phyloP scores from a whole-genome alignment of 1,139 yeast species.

The Debaryomycetaceae sp. region DNA sequence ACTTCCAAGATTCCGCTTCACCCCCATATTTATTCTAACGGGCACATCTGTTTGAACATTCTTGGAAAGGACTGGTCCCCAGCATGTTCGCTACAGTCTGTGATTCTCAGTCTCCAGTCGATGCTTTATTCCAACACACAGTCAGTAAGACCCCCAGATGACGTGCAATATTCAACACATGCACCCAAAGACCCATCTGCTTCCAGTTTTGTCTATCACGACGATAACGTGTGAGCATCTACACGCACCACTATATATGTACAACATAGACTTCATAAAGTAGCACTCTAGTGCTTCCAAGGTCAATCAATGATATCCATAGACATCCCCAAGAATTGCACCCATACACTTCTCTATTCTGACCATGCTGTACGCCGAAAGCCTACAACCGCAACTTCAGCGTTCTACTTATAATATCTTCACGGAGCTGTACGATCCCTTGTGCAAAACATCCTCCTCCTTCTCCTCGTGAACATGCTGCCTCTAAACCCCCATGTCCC shows the following conservation, averaged over 20 bases:
- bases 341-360: too few species aligned
- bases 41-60: conserved; percentile 65
- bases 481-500: too few species aligned
- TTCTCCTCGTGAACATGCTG: too few species aligned
- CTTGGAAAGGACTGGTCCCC: conserved; percentile 75
- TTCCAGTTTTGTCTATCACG: conserved; percentile 52
- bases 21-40: conserved; percentile 72
- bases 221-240: conserved; percentile 36
- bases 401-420: too few species aligned
- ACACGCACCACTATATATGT: background rate
- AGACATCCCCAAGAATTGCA: too few species aligned
- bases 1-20: conserved; percentile 51
- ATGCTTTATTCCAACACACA: conserved; percentile 53
- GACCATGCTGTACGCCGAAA: too few species aligned
- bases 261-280: too few species aligned
- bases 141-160: conserved; percentile 53
- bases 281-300: too few species aligned
- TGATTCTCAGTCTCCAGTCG: conserved; percentile 60
- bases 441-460: too few species aligned
- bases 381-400: too few species aligned
- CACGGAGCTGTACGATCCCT: too few species aligned
- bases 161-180: conserved; percentile 39
- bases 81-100: conserved; percentile 53
- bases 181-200: conserved; percentile 60
- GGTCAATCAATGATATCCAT: too few species aligned